phyloP scores from a whole-genome alignment of 805 yeast genomes.

The Lachancea dasiensis region DNA sequence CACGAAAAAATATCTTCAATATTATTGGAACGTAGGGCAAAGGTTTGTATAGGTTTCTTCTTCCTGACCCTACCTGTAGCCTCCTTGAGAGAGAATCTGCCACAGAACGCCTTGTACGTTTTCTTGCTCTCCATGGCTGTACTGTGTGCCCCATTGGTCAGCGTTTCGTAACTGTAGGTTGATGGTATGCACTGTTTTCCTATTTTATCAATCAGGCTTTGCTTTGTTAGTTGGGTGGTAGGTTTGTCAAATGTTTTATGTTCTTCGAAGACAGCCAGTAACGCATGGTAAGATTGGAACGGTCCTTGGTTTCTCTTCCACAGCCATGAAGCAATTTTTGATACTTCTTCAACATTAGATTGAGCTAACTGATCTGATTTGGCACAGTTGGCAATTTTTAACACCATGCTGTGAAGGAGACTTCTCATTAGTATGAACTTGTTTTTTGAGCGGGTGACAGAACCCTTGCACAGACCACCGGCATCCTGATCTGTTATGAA shows the following conservation, averaged over 20 bases:
- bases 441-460: slow-evolving; percentile 10
- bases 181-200: slow-evolving; percentile 10
- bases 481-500: background rate
- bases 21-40: slow-evolving; percentile 9
- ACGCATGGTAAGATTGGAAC: slow-evolving; percentile 1
- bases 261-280: slow-evolving; percentile 2
- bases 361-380: background rate
- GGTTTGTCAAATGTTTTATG: background rate
- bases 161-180: slow-evolving; percentile 12
- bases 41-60: slow-evolving; percentile 9
- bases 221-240: background rate
- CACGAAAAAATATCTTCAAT: slow-evolving; percentile 9
- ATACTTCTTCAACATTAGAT: slow-evolving; percentile 1
- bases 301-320: slow-evolving; percentile 3
- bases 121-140: slow-evolving; percentile 11
- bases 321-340: slow-evolving; percentile 3
- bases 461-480: background rate
- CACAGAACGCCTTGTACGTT: slow-evolving; percentile 11
- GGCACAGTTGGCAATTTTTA: background rate
- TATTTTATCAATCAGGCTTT: slow-evolving; percentile 6
- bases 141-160: slow-evolving; percentile 11
- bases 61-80: slow-evolving; percentile 9
- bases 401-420: slow-evolving; percentile 10
- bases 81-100: slow-evolving; percentile 10
- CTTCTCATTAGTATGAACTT: slow-evolving; percentile 16